phyloP scores from a whole-genome alignment of 768 basidiomycete genomes.

The Phallus indusiatus region DNA sequence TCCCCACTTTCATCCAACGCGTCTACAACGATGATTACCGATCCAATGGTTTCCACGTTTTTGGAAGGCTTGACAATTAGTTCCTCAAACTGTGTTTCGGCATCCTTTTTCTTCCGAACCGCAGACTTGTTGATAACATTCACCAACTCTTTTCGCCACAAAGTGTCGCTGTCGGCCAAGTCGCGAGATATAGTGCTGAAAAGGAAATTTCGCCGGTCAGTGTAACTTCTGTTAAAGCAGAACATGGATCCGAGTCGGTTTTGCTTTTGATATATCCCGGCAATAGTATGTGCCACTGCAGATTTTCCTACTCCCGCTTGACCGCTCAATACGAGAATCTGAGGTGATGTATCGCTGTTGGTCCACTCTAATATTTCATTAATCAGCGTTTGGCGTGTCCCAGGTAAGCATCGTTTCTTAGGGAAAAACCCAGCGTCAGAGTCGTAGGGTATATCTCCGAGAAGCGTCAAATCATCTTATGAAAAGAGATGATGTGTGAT shows the following conservation, averaged over 20 bases:
- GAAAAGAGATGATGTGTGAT: not conserved
- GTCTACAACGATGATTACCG: constrained; percentile 21
- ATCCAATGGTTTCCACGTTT: not conserved
- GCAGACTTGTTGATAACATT: constrained; percentile 2
- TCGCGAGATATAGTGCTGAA: constrained; percentile 19
- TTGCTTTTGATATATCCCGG: constrained; percentile 12
- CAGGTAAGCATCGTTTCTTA: not conserved
- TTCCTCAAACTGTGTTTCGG: constrained; percentile 7
- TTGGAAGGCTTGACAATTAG: constrained; percentile 13
- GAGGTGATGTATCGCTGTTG: constrained; percentile 6
- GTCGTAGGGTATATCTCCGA: not conserved
- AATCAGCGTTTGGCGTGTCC: constrained; percentile 18
- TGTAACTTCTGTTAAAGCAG: constrained; percentile 14
- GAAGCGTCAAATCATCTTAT: not conserved
- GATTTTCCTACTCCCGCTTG: constrained; percentile 21
- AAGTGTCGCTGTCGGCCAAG: constrained; percentile 13
- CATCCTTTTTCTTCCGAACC: not conserved
- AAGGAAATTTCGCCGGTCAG: constrained; percentile 7
- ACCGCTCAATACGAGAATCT: constrained; percentile 14
- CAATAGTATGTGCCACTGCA: constrained; percentile 23
- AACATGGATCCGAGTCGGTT: constrained; percentile 15
- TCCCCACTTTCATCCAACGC: constrained; percentile 15
- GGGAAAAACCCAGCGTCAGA: not conserved
- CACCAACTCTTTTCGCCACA: not conserved
- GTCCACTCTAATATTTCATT: constrained; percentile 12